Evolutionary conservation across 208 protist species (phyloP).

Genomic region (Leishmania gerbilli): DNA sequence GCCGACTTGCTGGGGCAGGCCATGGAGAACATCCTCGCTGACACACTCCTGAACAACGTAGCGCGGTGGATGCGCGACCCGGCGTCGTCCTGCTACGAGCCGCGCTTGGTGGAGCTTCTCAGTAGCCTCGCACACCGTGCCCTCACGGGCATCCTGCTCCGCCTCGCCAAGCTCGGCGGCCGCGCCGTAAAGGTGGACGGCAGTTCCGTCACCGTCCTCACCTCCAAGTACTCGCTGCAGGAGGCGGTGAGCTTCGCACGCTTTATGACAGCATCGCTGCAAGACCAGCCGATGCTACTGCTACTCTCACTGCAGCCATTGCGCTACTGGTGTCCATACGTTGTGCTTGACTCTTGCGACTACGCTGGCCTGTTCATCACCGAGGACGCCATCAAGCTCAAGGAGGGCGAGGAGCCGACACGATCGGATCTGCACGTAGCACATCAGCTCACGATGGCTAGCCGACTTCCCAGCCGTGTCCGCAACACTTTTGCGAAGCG

Average conservation of each 20-base stretch:
- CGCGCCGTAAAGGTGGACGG: conserved; percentile 80
- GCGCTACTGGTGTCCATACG: conserved; percentile 80
- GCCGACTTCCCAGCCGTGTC: conserved; percentile 50
- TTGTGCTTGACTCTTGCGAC: conserved; percentile 73
- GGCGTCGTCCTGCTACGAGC: conserved; percentile 79
- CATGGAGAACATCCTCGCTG: conserved; percentile 58
- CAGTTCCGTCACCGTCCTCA: conserved; percentile 75
- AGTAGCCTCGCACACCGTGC: conserved; percentile 77
- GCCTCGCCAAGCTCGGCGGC: conserved; percentile 85
- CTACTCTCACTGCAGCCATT: conserved; percentile 75
- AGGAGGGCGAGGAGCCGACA: conserved; percentile 29
- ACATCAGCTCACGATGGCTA: conserved; percentile 51
- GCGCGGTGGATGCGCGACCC: conserved; percentile 89
- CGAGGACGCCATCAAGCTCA: conserved; percentile 34
- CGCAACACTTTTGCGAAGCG: conserved; percentile 36
- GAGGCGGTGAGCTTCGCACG: conserved; percentile 79
- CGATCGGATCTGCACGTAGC: conserved; percentile 35
- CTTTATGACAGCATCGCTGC: conserved; percentile 74
- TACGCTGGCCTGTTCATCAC: conserved; percentile 66
- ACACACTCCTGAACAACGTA: conserved; percentile 77
- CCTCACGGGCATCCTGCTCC: conserved; percentile 76
- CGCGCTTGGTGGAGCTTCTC: conserved; percentile 78
- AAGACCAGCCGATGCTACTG: conserved; percentile 91
- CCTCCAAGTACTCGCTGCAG: conserved; percentile 74
- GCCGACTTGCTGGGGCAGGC: conserved; percentile 81